phyloP scores from a whole-genome alignment of 164 flowering plant species.

The Liriodendron chinense region DNA sequence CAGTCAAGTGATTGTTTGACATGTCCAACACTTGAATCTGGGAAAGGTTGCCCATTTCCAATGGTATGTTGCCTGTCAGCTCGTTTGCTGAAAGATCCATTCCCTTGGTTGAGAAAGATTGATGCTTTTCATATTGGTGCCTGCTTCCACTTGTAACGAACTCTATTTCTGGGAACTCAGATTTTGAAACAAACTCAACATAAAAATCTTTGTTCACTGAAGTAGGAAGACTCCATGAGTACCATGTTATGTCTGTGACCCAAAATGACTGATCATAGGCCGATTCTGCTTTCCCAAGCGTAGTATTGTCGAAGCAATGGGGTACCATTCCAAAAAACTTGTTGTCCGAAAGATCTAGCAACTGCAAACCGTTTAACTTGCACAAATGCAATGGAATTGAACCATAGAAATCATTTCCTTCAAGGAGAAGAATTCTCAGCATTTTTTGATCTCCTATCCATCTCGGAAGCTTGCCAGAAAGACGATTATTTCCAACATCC shows the following conservation, averaged over 20 bases:
- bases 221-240: neutral
- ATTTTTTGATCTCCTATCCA: neutral
- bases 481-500: slow-evolving; percentile 1
- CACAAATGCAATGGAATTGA: slow-evolving; percentile 4
- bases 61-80: slow-evolving; percentile 20
- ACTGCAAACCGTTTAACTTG: neutral
- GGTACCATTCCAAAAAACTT: slow-evolving; percentile 4
- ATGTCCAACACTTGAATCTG: slow-evolving; percentile 13
- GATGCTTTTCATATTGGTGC: slow-evolving; percentile 6
- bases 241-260: neutral
- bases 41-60: slow-evolving; percentile 17
- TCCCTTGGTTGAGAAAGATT: slow-evolving; percentile 10
- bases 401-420: neutral
- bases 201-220: neutral
- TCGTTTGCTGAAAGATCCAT: slow-evolving; percentile 25
- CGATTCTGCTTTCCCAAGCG: neutral
- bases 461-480: slow-evolving; percentile 2
- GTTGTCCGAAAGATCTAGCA: slow-evolving; percentile 7
- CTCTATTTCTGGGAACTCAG: slow-evolving; percentile 4
- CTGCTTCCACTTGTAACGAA: slow-evolving; percentile 13
- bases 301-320: neutral
- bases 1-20: slow-evolving; percentile 16
- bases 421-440: slow-evolving; percentile 3
- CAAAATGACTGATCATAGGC: neutral
- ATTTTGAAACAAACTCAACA: neutral